phyloP scores from a whole-genome alignment of 495 filamentous ascomycete species.

The Penicillium alfredii region DNA sequence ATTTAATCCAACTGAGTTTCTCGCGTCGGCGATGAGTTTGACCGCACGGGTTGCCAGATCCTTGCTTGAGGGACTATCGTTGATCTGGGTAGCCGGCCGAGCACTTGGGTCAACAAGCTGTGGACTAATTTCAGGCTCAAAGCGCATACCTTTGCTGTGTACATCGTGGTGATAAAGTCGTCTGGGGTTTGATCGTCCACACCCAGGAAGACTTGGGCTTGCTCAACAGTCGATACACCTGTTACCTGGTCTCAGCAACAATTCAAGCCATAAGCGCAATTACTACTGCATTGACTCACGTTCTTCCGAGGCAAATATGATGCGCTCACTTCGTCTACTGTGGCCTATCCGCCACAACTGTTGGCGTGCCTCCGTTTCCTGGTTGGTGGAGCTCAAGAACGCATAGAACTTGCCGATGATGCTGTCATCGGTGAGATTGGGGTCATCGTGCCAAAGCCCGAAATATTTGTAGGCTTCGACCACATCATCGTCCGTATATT shows the following conservation, averaged over 20 bases:
- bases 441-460: slow-evolving; percentile 34
- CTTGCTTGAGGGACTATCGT: slow-evolving; percentile 44
- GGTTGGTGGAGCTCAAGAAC: slow-evolving; percentile 40
- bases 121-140: too few relatives aligned
- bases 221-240: slow-evolving; percentile 55
- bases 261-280: not conserved
- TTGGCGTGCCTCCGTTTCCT: slow-evolving; percentile 46
- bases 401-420: slow-evolving; percentile 55
- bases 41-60: slow-evolving; percentile 50
- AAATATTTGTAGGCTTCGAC: slow-evolving; percentile 52
- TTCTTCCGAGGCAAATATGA: slow-evolving; percentile 51
- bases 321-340: slow-evolving; percentile 43
- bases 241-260: slow-evolving; percentile 8
- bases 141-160: slow-evolving; percentile 46
- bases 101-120: not conserved
- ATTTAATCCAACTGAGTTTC: slow-evolving; percentile 49
- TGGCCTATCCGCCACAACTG: slow-evolving; percentile 53
- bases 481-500: slow-evolving; percentile 47
- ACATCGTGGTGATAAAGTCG: slow-evolving; percentile 56
- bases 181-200: slow-evolving; percentile 46
- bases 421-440: slow-evolving; percentile 43
- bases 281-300: slow-evolving; percentile 25
- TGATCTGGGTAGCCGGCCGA: too few relatives aligned
- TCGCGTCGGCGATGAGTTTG: slow-evolving; percentile 48
- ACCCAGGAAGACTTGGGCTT: slow-evolving; percentile 55